These are phyloP conservation scores for Fusarium siculi DNA, from an alignment of 2,329 filamentous ascomycete species.

Conservation along the genomic window DNA sequence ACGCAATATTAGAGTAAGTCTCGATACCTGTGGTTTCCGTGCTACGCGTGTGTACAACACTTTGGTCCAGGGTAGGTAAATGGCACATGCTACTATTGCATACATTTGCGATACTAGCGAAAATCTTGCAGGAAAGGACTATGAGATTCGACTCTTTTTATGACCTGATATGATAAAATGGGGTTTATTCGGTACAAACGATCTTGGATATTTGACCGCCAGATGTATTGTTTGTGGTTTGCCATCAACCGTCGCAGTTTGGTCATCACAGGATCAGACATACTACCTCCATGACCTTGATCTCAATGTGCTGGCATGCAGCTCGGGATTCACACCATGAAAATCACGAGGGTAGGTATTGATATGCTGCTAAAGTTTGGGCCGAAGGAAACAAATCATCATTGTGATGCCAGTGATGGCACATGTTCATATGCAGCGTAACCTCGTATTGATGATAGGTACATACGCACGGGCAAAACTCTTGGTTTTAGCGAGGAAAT, in stretches of 20 bases:
- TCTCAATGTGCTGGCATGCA: not conserved
- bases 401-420: not conserved
- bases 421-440: slow-evolving; percentile 7
- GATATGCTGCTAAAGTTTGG: not conserved
- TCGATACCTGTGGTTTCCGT: not conserved
- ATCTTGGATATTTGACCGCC: not conserved
- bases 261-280: not conserved
- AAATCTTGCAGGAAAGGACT: not conserved
- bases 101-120: not conserved
- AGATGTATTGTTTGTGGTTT: not conserved
- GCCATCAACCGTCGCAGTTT: not conserved
- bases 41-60: not conserved
- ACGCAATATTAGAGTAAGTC: no score
- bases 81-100: no score
- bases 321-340: not conserved
- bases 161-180: not conserved
- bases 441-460: slow-evolving; percentile 17
- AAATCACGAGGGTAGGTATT: no score
- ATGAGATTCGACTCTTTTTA: not conserved
- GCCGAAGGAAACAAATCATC: not conserved
- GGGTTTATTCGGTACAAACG: not conserved
- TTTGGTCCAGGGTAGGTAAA: not conserved
- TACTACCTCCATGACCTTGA: not conserved
- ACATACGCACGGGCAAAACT: not conserved
- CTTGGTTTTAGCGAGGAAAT: not conserved